phyloP scores from a whole-genome alignment of 306 rosid species.

The Glycine latifolia region DNA sequence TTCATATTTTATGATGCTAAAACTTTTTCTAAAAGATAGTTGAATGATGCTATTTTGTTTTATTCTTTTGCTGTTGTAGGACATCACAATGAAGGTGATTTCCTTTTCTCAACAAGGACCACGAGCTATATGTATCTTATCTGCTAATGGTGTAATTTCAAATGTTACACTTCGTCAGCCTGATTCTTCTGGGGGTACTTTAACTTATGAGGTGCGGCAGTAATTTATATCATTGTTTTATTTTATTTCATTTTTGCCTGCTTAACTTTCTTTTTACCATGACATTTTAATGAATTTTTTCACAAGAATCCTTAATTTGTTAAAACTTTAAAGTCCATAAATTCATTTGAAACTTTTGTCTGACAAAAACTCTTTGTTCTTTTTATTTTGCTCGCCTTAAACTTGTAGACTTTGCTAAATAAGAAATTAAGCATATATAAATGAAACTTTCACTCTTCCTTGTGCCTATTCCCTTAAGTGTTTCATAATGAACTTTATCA shows the following conservation, averaged over 20 bases:
- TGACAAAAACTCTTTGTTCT: not conserved
- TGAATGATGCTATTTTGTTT: constrained; percentile 41
- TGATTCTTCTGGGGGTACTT: constrained; percentile 76
- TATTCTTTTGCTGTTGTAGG: constrained; percentile 59
- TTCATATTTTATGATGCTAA: not conserved
- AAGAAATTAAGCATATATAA: not conserved
- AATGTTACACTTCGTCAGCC: constrained; percentile 84
- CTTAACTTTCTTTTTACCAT: not conserved
- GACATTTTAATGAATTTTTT: constrained; percentile 34
- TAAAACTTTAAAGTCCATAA: not conserved
- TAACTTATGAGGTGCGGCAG: constrained; percentile 74
- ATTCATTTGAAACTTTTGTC: constrained; percentile 3
- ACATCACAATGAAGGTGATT: constrained; percentile 75
- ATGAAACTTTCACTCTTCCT: not conserved
- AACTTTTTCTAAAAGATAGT: not conserved
- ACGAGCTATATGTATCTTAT: constrained; percentile 81
- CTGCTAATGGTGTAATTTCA: constrained; percentile 79
- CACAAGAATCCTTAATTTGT: not conserved
- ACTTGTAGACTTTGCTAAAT: not conserved
- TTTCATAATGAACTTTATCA: constrained; percentile 13
- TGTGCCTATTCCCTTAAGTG: not conserved
- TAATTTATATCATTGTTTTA: constrained; percentile 28
- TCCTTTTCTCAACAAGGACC: constrained; percentile 83
- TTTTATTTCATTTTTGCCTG: not conserved
- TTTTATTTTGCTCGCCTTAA: constrained; percentile 10